Base-by-base conservation (phyloP, 345 rosid species). In the Psidium friedrichsthalianum region DNA sequence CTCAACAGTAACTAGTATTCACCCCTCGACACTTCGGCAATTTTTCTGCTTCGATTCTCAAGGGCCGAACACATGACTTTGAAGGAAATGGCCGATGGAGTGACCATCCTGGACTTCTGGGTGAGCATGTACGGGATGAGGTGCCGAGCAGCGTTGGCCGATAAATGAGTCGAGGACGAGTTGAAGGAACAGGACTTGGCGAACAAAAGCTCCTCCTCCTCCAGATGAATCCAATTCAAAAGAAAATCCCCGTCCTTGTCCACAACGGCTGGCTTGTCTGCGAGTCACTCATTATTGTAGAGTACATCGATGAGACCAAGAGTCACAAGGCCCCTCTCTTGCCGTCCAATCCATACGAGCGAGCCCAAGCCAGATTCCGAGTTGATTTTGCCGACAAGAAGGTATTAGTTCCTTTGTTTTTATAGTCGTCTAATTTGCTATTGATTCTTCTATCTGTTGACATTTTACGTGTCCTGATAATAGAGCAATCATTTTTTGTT, bases 341-440 rank as follows among this genome's bases (percentile, higher is more conserved):
- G 85, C 85, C 85, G 5, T 84, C 85, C 15, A 80, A 84, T 11
- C 85, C 91, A 85, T 86, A 82, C 22, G 24, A 86, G 76, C 86
- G 90, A 83, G 91, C 92, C 56, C 83, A 47, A 44, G 90, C 91
- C 16, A 89, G 90, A 86, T 89, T 89, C 24, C 89, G 87, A 88
- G 89, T 88, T 76, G 91, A 89, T 64, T 87, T 7, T 4, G 87
- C 85, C 78, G 91, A 89, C 16, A 90, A 90, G 82, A 90, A 85
- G 90, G 92, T 6, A 44, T 44, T 44, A 44, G 47, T 7, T 44
- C 8, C 47, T 44, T 8, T 44, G 47, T 7, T 44, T 44, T 44
- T 44, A 44, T 44, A 36, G 1, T 44, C 47, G 7, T 44, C 47
- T 44, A 44, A 44, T 44, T 44, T 8, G 7, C 6, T 44, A 2